A percentile compares a stretch with the other conserved stretches of the same genome.
Conservation (phyloP, 176 grass and related monocot genomes). For the Alloteropsis semialata region DNA sequence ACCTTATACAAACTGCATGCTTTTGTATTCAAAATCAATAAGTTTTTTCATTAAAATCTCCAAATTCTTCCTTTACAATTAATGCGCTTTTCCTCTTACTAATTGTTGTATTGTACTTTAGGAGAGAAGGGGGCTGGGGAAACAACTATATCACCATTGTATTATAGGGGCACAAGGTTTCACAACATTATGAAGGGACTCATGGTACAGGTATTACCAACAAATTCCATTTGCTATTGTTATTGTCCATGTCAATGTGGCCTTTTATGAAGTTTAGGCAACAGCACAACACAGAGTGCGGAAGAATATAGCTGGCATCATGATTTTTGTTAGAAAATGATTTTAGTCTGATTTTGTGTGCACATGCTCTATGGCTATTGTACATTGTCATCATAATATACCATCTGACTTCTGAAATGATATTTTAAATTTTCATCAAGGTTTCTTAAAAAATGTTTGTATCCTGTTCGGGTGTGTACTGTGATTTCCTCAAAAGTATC, state of each 20-base stretch:
- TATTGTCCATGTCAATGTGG: background rate
- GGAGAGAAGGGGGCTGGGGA: background rate
- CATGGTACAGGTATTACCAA: conserved; percentile 58
- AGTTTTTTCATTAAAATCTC: background rate
- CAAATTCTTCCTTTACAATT: background rate
- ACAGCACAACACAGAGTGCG: background rate
- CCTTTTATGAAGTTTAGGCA: background rate
- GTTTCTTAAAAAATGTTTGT: background rate
- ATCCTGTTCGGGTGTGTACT: background rate
- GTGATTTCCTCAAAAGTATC: background rate
- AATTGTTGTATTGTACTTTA: background rate
- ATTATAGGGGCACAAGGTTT: background rate
- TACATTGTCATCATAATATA: background rate
- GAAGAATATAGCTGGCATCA: background rate
- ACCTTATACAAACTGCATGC: background rate
- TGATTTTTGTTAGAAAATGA: background rate
- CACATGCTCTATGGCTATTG: background rate
- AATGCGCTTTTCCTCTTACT: background rate
- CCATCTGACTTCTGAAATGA: too few relatives aligned
- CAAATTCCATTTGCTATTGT: background rate
- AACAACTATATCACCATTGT: background rate
- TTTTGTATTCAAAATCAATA: background rate
- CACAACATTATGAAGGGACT: conserved; percentile 55
- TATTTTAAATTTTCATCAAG: background rate
- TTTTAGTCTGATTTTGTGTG: background rate